Evolutionary conservation across 2,329 filamentous ascomycete genomes (phyloP).

Genomic region (Penicillium sp.): DNA sequence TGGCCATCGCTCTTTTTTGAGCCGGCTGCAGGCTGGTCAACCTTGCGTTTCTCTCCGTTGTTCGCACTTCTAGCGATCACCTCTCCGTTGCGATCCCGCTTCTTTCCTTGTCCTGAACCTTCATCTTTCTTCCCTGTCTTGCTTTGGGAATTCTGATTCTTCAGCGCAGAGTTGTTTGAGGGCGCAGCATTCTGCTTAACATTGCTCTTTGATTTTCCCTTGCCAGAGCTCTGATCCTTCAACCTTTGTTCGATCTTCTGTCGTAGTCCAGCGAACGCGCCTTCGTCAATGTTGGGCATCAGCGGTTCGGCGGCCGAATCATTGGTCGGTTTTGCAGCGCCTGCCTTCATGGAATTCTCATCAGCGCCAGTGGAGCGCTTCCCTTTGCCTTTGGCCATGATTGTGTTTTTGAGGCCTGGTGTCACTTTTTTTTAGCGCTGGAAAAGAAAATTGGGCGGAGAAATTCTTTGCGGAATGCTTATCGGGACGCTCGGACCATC

Average conservation of each 20-base stretch:
- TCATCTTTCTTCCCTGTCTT: constrained; percentile 22
- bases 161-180: constrained; percentile 21
- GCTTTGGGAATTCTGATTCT: constrained; percentile 16
- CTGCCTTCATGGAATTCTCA: constrained; percentile 10
- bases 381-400: constrained; percentile 37
- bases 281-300: constrained; percentile 33
- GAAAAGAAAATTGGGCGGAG: constrained; percentile 21
- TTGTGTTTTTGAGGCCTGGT: constrained; percentile 10
- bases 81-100: constrained; percentile 43
- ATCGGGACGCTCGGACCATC: constrained; percentile 22
- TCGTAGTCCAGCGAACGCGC: constrained; percentile 38
- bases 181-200: constrained; percentile 20
- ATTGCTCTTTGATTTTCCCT: constrained; percentile 28
- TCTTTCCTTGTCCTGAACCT: constrained; percentile 33
- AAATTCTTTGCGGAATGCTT: constrained; percentile 23
- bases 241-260: constrained; percentile 39
- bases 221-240: constrained; percentile 28
- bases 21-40: constrained; percentile 10
- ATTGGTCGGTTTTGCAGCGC: constrained; percentile 14
- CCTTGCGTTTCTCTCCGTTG: constrained; percentile 20
- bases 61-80: constrained; percentile 36
- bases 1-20: constrained; percentile 17
- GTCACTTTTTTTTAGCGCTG: constrained; percentile 10
- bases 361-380: constrained; percentile 28
- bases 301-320: constrained; percentile 22